These are phyloP conservation scores for Agarophyton chilense DNA, from an alignment of 23 red algal genomes.

Conservation along the genomic window DNA sequence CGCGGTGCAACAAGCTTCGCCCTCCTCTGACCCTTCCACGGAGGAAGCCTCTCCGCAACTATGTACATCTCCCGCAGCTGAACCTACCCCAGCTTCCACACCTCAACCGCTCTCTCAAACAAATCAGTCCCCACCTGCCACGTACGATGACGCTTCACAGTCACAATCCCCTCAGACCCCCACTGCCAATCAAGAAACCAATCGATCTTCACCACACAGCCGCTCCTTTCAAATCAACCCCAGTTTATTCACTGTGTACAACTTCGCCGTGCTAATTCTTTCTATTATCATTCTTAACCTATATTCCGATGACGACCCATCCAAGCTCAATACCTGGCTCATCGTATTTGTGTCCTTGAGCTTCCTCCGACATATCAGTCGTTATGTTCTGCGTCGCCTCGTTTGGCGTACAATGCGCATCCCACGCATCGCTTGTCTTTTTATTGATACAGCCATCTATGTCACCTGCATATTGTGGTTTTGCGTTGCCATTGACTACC, in stretches of 20 bases:
- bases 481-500: slow-evolving; percentile 30
- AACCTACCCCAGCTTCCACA: not conserved
- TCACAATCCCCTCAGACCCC: not conserved
- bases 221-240: not conserved
- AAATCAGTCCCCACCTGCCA: not conserved
- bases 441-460: not conserved
- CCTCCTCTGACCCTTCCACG: not conserved
- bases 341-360: slow-evolving; percentile 29
- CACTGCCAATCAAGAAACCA: not conserved
- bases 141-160: not conserved
- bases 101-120: not conserved
- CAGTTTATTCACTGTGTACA: not conserved
- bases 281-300: not conserved
- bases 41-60: not conserved
- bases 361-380: slow-evolving; percentile 1
- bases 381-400: not conserved
- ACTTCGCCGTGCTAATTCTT: slow-evolving; percentile 6
- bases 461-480: slow-evolving; percentile 41
- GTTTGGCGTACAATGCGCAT: not conserved
- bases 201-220: not conserved
- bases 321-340: slow-evolving; percentile 15
- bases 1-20: not conserved
- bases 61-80: not conserved
- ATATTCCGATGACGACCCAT: not conserved
- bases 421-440: not conserved